These are phyloP conservation scores for Chaetomiaceae sp. DNA, from an alignment of 2,329 filamentous ascomycete species.

Conservation along the genomic window DNA sequence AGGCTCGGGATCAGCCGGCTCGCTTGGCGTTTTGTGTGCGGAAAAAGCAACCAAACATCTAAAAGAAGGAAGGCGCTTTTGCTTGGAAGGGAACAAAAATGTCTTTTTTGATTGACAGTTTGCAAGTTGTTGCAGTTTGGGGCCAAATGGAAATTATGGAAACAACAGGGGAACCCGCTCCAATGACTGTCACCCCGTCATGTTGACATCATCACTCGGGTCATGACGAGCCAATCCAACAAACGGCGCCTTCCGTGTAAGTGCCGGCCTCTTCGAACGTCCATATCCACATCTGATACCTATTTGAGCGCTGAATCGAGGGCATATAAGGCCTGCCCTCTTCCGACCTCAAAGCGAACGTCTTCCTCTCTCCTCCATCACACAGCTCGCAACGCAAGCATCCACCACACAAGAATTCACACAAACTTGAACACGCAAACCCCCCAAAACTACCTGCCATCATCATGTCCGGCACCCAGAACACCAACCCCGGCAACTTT, in stretches of 20 bases:
- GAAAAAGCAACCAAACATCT: too few species aligned
- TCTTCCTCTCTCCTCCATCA: background rate
- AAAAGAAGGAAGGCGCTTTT: too few species aligned
- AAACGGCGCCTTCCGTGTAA: background rate
- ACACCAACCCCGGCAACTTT: slow-evolving; percentile 38
- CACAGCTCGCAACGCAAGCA: background rate
- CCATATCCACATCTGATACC: background rate
- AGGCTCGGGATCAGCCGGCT: too few species aligned
- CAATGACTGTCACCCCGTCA: background rate
- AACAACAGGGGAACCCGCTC: too few species aligned
- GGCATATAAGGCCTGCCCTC: background rate
- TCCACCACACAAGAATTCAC: background rate
- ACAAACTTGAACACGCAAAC: background rate
- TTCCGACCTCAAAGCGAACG: background rate
- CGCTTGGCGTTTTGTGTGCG: too few species aligned
- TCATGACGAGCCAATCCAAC: background rate
- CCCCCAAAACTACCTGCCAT: background rate
- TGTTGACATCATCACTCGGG: slow-evolving; percentile 3
- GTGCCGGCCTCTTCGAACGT: background rate
- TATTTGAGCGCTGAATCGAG: background rate
- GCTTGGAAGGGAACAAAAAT: too few species aligned
- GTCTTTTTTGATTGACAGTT: too few species aligned
- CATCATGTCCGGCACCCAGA: slow-evolving; percentile 24
- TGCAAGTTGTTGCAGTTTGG: too few species aligned
- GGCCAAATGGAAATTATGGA: too few species aligned